A percentile compares a stretch with the other conserved stretches of the same genome.
These are phyloP conservation scores for Fraxinus albicans DNA, from an alignment of 305 asterid genomes.

Conservation along the genomic window DNA sequence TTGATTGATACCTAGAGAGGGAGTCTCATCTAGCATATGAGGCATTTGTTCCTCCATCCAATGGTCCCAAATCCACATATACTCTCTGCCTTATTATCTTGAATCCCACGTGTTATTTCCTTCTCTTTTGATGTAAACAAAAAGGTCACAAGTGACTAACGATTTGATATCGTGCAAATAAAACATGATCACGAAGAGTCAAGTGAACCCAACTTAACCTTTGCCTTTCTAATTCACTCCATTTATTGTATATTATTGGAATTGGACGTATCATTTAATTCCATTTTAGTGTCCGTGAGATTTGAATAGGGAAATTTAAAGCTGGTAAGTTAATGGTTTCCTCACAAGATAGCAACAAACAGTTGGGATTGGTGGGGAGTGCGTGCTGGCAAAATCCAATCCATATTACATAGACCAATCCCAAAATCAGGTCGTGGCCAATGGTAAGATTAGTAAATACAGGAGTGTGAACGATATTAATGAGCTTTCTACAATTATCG, in stretches of 20 bases:
- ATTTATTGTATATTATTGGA: neutral
- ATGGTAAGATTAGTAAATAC: neutral
- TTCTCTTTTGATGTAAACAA: no score
- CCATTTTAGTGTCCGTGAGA: neutral
- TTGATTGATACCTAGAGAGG: no score
- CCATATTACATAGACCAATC: neutral
- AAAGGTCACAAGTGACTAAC: no score
- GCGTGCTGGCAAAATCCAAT: neutral
- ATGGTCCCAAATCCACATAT: no score
- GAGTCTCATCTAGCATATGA: no score
- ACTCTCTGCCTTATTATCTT: no score
- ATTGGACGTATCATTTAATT: neutral
- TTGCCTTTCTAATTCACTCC: neutral
- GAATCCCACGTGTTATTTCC: no score
- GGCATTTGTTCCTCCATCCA: no score
- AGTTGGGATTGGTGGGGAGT: neutral
- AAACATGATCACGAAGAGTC: neutral
- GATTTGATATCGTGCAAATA: no score
- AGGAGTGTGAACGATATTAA: neutral
- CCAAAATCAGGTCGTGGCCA: neutral
- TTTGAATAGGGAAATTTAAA: neutral
- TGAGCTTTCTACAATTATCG: neutral
- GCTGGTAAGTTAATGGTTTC: neutral
- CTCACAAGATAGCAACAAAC: neutral
- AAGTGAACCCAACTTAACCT: neutral